These are phyloP conservation scores for Pseudocercospora musae DNA, from an alignment of 2,329 filamentous ascomycete genomes.

Conservation along the genomic window DNA sequence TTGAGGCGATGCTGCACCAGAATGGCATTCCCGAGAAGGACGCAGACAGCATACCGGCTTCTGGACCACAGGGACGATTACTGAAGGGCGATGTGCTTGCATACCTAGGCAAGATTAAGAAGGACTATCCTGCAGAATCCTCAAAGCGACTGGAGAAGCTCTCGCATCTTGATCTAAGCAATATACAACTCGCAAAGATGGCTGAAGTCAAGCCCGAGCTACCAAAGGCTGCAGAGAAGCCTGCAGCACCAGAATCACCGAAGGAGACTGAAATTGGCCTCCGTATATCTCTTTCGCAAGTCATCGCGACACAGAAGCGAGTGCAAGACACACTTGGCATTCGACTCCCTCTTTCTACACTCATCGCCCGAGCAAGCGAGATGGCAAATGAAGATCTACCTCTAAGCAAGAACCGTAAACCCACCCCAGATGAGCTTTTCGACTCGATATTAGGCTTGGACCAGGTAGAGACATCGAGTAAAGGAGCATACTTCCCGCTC, in stretches of 20 bases:
- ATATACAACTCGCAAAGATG: conserved; percentile 72
- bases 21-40: conserved; percentile 74
- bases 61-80: conserved; percentile 81
- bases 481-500: conserved; percentile 68
- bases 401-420: conserved; percentile 59
- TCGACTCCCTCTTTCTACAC: conserved; percentile 78
- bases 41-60: conserved; percentile 76
- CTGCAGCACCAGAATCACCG: conserved; percentile 42
- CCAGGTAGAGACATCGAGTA: conserved; percentile 49
- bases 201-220: conserved; percentile 37
- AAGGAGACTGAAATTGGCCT: conserved; percentile 62
- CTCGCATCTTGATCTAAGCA: conserved; percentile 84
- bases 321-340: conserved; percentile 75
- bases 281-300: conserved; percentile 73
- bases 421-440: conserved; percentile 79
- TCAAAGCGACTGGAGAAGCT: conserved; percentile 71
- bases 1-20: conserved; percentile 74
- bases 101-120: conserved; percentile 74
- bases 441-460: conserved; percentile 77
- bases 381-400: conserved; percentile 87
- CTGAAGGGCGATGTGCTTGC: conserved; percentile 95
- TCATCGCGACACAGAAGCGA: conserved; percentile 75
- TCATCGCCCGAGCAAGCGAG: conserved; percentile 79
- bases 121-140: conserved; percentile 67
- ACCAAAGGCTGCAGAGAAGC: conserved; percentile 46